Evolutionary conservation across 148 eudicot genomes (phyloP).

Genomic region (Camellia granthamiana): DNA sequence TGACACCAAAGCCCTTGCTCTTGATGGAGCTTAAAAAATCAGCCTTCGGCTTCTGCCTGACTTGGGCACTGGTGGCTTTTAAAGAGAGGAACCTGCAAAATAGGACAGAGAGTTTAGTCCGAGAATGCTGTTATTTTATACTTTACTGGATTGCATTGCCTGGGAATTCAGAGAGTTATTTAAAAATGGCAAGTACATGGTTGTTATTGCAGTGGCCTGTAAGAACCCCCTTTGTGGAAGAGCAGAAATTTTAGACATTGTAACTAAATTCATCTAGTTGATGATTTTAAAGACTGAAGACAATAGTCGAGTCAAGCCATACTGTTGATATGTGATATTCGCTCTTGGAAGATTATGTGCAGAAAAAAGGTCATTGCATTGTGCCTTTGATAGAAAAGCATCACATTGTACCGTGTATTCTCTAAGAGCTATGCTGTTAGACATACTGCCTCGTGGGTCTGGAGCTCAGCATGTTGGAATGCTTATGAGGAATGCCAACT

Average conservation of each 20-base stretch:
- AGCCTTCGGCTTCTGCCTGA: neutral
- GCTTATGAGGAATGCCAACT: no score
- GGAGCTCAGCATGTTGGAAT: no score
- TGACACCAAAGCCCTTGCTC: constrained; percentile 2
- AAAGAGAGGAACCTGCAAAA: neutral
- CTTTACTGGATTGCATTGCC: neutral
- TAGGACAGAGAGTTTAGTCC: neutral
- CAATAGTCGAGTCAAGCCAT: no score
- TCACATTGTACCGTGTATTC: no score
- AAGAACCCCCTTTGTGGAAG: neutral
- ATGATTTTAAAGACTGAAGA: no score
- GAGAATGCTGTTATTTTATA: neutral
- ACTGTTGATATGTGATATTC: no score
- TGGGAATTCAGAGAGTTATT: neutral
- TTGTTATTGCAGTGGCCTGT: neutral
- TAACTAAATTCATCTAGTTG: neutral
- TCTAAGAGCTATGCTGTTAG: no score
- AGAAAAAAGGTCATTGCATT: no score
- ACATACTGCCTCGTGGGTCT: no score
- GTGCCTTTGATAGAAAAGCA: no score
- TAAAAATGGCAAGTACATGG: neutral
- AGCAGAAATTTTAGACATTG: neutral
- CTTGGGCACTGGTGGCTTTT: neutral
- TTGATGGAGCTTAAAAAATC: neutral
- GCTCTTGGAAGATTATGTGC: no score